Percentiles rank a stretch among this genome's conserved stretches.
Conservation (phyloP, 768 basidiomycete species). For the Suillus brevipes region DNA sequence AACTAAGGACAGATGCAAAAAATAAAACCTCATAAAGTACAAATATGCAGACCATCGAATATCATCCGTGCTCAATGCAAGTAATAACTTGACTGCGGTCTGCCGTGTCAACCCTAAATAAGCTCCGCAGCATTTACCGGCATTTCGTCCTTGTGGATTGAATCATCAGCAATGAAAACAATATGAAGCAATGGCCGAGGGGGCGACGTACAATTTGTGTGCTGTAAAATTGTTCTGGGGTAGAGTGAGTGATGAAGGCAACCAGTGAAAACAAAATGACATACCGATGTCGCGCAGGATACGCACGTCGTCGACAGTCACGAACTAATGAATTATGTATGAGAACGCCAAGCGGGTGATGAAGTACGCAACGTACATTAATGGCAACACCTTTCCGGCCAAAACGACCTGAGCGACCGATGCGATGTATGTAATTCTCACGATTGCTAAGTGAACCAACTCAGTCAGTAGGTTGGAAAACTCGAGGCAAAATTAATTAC, state of each 20-base stretch:
- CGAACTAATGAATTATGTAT: conserved; percentile 55
- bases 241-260: conserved; percentile 14
- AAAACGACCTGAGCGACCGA: conserved; percentile 98
- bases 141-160: conserved; percentile 84
- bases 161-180: conserved; percentile 21
- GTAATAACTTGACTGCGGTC: background rate
- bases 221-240: conserved; percentile 90
- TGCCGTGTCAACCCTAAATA: conserved; percentile 51
- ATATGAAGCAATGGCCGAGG: conserved; percentile 1
- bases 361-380: conserved; percentile 62
- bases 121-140: conserved; percentile 97
- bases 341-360: conserved; percentile 15
- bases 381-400: conserved; percentile 99
- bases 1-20: background rate
- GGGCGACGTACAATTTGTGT: conserved; percentile 75
- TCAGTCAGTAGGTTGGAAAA: conserved; percentile 15
- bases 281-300: conserved; percentile 95
- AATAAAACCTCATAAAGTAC: conserved; percentile 20
- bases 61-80: conserved; percentile 9
- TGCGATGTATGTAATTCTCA: conserved; percentile 99
- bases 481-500: conserved; percentile 47
- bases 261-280: conserved; percentile 25
- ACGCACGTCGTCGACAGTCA: conserved; percentile 93
- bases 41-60: conserved; percentile 13
- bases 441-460: conserved; percentile 59